A percentile compares a stretch with the other conserved stretches of the same genome.
Conservation (phyloP, 2,329 filamentous ascomycete species). For the Epichloe festucae region DNA sequence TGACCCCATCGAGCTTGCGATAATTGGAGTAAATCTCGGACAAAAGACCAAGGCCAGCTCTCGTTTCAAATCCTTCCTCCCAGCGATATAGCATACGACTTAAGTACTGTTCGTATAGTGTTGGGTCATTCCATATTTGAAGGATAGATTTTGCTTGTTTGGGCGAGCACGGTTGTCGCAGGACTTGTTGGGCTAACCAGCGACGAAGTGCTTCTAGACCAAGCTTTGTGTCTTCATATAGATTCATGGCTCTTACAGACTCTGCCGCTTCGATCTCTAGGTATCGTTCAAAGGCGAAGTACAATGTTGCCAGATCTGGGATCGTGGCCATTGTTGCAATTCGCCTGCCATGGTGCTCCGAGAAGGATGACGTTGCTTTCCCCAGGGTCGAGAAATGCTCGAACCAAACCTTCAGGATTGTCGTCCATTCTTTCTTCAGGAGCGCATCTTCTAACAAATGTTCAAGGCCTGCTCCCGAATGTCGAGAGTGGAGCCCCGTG, state of each 20-base stretch:
- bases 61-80: constrained; percentile 16
- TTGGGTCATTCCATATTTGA: constrained; percentile 22
- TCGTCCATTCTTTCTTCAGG: constrained; percentile 21
- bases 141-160: constrained; percentile 26
- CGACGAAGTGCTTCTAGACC: constrained; percentile 17
- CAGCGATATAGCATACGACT: constrained; percentile 17
- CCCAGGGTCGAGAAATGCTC: constrained; percentile 15
- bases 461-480: constrained; percentile 28
- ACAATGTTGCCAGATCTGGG: constrained; percentile 17
- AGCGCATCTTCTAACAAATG: constrained; percentile 30
- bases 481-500: constrained; percentile 19
- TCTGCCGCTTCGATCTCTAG: constrained; percentile 15
- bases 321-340: constrained; percentile 13
- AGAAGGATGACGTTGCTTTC: neutral
- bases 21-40: constrained; percentile 33
- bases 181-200: constrained; percentile 18
- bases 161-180: constrained; percentile 22
- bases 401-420: constrained; percentile 24
- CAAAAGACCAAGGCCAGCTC: constrained; percentile 20
- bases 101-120: constrained; percentile 33
- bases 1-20: constrained; percentile 25
- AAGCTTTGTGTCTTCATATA: constrained; percentile 9
- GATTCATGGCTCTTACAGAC: constrained; percentile 12
- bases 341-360: neutral
- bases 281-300: constrained; percentile 22